Evolutionary conservation across 495 filamentous ascomycete genomes (phyloP), one percentile per base, ranked within the genome.

Genomic region (Chaetomium cochliodes): DNA sequence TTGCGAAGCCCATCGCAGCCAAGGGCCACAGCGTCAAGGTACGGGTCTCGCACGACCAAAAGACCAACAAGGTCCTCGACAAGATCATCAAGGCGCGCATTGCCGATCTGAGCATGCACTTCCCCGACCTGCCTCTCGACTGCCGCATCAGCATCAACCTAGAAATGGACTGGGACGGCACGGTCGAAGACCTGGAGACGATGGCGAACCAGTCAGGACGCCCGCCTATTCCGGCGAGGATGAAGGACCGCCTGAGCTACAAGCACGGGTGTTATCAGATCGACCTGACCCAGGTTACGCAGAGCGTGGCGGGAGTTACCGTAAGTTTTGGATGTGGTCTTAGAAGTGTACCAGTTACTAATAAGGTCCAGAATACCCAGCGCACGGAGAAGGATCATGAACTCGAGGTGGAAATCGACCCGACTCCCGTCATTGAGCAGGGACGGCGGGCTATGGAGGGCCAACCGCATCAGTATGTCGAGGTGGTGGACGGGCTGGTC

Each of bases 191-290:
- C 52, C 77, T 91, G 1, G 75, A 81, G 53, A 65, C 73, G 71
- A 41, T 77, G 67, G 50, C 62, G 3, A 59, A 63, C 9, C 65
- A 62, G 25, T 70, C 73, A 44, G 74, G 74, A 49, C 74, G 77
- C 7, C 80, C 83, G 59, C 77, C 80, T 7, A 68, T 72, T 11
- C 82, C 85, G 3, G 86, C 89, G 62, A 85, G 93, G 11, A 88
- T 84, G 62, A 97, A 97, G 75, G 92, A 97, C 78, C 82, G 93
- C 30, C 78, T 97, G 76, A 93, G 90, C 73, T 97, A 97, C 78
- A 85, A 81, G 22, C 93, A 97, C 73, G 77, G 89, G 52, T 85
- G 82, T 23, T 97, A 94, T 73, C 91, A 93, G 69, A 82, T 97
- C 68, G 93, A 97, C 78, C 75, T 97, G 44, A 97, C 93, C 0